Percentiles rank a stretch among this genome's conserved stretches.
These are phyloP conservation scores for Breviolum minutum DNA, from an alignment of 73 alveolate species.

Conservation along the genomic window DNA sequence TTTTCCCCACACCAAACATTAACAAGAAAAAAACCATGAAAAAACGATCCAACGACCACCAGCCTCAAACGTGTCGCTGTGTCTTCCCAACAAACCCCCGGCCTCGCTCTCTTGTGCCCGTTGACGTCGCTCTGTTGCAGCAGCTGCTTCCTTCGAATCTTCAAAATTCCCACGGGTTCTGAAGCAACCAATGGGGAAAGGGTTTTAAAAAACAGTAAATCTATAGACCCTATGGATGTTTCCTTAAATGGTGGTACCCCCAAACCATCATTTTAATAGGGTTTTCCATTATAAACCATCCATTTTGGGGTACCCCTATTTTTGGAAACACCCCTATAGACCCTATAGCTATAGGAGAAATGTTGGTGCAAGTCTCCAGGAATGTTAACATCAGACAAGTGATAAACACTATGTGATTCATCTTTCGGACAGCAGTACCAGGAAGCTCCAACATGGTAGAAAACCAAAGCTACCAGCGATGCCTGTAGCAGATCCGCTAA, in stretches of 20 bases:
- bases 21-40: too few relatives aligned
- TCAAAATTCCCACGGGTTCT: too few relatives aligned
- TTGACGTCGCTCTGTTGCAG: neutral
- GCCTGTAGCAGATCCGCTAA: too few relatives aligned
- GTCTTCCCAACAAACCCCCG: neutral
- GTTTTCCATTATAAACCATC: neutral
- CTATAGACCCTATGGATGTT: too few relatives aligned
- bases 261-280: neutral
- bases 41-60: neutral
- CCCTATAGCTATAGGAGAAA: neutral
- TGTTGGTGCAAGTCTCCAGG: too few relatives aligned
- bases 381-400: too few relatives aligned
- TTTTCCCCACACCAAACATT: neutral
- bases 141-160: neutral
- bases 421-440: too few relatives aligned
- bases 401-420: too few relatives aligned
- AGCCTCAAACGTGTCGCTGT: neutral
- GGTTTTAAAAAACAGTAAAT: neutral
- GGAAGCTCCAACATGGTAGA: too few relatives aligned
- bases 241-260: too few relatives aligned
- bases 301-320: neutral
- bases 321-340: neutral
- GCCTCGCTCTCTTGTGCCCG: conserved; percentile 3
- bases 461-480: too few relatives aligned
- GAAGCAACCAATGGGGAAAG: too few relatives aligned